Percentiles rank a stretch among this genome's conserved stretches.
Conservation (phyloP, 1,139 yeast genomes). For the Yamadazyma dendronema region DNA sequence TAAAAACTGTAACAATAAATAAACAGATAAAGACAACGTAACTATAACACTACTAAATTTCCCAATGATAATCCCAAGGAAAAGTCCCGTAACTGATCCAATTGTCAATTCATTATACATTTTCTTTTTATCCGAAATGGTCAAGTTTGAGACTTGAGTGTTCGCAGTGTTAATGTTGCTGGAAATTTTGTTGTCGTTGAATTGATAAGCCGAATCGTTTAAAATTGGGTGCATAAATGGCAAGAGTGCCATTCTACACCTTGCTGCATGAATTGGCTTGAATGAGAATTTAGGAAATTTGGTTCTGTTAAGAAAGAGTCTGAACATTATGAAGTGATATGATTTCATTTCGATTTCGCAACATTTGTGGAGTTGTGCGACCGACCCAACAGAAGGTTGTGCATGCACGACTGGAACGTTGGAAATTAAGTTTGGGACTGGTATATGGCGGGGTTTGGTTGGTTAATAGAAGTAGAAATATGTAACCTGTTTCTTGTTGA, state of each 20-base stretch:
- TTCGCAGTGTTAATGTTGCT: background rate
- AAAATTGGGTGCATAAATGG: slow-evolving; percentile 9
- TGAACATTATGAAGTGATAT: slow-evolving; percentile 11
- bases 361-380: background rate
- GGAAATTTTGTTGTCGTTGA: background rate
- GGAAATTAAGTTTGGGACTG: too few relatives aligned
- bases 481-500: too few relatives aligned
- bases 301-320: slow-evolving; percentile 12
- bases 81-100: slow-evolving; percentile 66
- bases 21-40: slow-evolving; percentile 48
- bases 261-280: slow-evolving; percentile 8
- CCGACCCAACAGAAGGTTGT: too few relatives aligned
- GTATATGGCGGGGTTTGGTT: too few relatives aligned
- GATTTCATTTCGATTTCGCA: background rate
- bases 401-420: too few relatives aligned
- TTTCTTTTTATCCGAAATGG: slow-evolving; percentile 9
- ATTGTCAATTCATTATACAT: slow-evolving; percentile 64
- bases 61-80: slow-evolving; percentile 64
- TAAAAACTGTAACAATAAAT: slow-evolving; percentile 57
- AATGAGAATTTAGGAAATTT: slow-evolving; percentile 15
- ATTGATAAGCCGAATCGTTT: slow-evolving; percentile 5
- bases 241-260: slow-evolving; percentile 9
- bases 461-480: too few relatives aligned
- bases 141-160: slow-evolving; percentile 4
- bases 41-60: slow-evolving; percentile 61